phyloP scores from a whole-genome alignment of 768 basidiomycete species.

The Kondoa subrosea region DNA sequence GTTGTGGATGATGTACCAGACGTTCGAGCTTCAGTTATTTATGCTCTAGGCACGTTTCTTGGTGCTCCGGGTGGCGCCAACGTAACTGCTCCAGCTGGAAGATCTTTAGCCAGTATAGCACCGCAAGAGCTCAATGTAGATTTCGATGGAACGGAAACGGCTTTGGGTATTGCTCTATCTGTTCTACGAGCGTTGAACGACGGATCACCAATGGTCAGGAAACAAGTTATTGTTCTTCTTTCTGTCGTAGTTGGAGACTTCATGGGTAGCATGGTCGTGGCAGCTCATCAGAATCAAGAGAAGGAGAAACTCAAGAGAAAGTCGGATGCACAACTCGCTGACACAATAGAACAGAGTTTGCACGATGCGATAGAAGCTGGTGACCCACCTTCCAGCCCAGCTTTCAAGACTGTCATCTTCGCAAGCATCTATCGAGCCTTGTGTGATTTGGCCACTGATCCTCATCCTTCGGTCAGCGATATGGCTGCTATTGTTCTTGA shows the following conservation, averaged over 20 bases:
- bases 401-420: conserved; percentile 46
- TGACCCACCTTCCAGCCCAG: conserved; percentile 21
- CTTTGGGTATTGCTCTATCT: conserved; percentile 78
- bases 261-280: conserved; percentile 87
- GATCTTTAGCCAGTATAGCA: conserved; percentile 9
- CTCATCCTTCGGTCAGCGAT: conserved; percentile 78
- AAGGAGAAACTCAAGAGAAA: conserved; percentile 40
- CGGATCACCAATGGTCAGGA: conserved; percentile 88
- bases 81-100: conserved; percentile 14
- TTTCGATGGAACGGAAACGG: conserved; percentile 42
- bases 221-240: conserved; percentile 77
- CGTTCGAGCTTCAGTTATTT: conserved; percentile 77
- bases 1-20: conserved; percentile 76
- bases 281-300: conserved; percentile 93
- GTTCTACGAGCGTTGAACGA: conserved; percentile 70
- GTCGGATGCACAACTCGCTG: conserved; percentile 10
- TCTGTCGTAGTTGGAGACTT: conserved; percentile 90
- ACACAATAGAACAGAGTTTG: conserved; percentile 11
- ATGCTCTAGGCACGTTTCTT: conserved; percentile 80
- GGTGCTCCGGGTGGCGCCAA: conserved; percentile 71
- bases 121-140: conserved; percentile 27
- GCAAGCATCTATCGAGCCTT: conserved; percentile 59
- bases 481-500: conserved; percentile 82
- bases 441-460: conserved; percentile 78
- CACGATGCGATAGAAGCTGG: conserved; percentile 25